These are phyloP conservation scores for Tremellales sp. DNA, from an alignment of 1,284 basidiomycete genomes.

Conservation along the genomic window DNA sequence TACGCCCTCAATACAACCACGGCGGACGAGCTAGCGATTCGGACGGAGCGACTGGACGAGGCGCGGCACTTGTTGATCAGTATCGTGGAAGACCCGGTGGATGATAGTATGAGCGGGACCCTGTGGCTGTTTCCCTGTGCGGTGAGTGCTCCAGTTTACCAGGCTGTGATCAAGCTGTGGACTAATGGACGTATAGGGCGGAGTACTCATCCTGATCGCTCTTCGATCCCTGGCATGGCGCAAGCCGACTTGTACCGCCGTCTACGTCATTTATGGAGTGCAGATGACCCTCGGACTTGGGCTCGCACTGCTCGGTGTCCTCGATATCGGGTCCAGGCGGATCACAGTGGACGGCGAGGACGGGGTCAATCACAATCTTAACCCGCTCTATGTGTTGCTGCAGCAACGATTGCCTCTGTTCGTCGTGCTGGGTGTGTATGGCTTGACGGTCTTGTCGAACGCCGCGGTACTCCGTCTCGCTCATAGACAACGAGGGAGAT, in stretches of 20 bases:
- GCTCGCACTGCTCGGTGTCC: constrained; percentile 17
- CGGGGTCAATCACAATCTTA: constrained; percentile 3
- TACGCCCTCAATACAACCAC: constrained; percentile 18
- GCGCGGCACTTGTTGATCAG: constrained; percentile 9
- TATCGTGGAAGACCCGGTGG: constrained; percentile 15
- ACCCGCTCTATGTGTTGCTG: constrained; percentile 16
- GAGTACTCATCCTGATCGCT: constrained; percentile 17
- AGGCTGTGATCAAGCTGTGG: neutral
- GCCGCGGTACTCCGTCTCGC: no score
- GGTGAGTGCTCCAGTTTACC: constrained; percentile 9
- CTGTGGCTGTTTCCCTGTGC: constrained; percentile 32
- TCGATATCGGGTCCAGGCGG: constrained; percentile 18
- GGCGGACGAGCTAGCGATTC: constrained; percentile 4
- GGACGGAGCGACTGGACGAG: constrained; percentile 1
- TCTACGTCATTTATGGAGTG: constrained; percentile 15
- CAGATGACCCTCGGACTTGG: constrained; percentile 13
- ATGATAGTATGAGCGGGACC: constrained; percentile 17
- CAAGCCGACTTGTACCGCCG: constrained; percentile 1
- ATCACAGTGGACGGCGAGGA: constrained; percentile 12
- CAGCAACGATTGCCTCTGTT: constrained; percentile 12
- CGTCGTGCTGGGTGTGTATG: constrained; percentile 14
- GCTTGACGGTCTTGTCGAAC: no score
- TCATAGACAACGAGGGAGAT: no score
- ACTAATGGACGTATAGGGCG: constrained; percentile 8
- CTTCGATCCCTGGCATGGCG: constrained; percentile 24